Percentiles rank a stretch among this genome's conserved stretches.
Conservation (phyloP, 148 eudicot species). For the Simmondsia chinensis region DNA sequence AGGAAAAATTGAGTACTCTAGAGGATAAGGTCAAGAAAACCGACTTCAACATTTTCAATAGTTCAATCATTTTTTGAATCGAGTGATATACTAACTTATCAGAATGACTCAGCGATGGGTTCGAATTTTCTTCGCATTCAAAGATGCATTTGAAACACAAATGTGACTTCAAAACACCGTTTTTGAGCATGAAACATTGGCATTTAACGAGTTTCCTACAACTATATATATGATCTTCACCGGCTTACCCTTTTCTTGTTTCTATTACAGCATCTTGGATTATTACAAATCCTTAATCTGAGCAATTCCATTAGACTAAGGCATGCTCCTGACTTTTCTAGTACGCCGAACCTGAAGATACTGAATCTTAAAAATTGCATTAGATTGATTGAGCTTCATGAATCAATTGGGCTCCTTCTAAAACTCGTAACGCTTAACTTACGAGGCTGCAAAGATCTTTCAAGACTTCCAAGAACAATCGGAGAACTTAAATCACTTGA, state of each 20-base stretch:
- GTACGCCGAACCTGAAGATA: slow-evolving; percentile 5
- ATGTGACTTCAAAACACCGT: too few species aligned
- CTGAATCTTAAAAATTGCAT: slow-evolving; percentile 3
- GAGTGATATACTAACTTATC: too few species aligned
- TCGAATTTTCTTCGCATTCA: too few species aligned
- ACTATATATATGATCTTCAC: too few species aligned
- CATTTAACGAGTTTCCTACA: too few species aligned
- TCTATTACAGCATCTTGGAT: background rate
- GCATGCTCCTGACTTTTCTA: slow-evolving; percentile 4
- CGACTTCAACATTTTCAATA: too few species aligned
- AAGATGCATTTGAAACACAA: too few species aligned
- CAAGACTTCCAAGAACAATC: background rate
- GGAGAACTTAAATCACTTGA: background rate
- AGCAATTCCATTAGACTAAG: slow-evolving; percentile 1
- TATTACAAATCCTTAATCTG: slow-evolving; percentile 9
- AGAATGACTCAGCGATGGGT: too few species aligned
- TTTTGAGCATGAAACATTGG: too few species aligned
- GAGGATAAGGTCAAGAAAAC: too few species aligned
- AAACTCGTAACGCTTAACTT: background rate
- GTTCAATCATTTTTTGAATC: too few species aligned
- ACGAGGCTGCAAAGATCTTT: background rate
- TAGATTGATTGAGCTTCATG: slow-evolving; percentile 1
- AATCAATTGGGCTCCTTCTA: background rate
- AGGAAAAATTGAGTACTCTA: too few species aligned
- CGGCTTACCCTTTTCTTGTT: background rate